phyloP scores from a whole-genome alignment of 2,329 filamentous ascomycete genomes.

The Talaromyces sp. region DNA sequence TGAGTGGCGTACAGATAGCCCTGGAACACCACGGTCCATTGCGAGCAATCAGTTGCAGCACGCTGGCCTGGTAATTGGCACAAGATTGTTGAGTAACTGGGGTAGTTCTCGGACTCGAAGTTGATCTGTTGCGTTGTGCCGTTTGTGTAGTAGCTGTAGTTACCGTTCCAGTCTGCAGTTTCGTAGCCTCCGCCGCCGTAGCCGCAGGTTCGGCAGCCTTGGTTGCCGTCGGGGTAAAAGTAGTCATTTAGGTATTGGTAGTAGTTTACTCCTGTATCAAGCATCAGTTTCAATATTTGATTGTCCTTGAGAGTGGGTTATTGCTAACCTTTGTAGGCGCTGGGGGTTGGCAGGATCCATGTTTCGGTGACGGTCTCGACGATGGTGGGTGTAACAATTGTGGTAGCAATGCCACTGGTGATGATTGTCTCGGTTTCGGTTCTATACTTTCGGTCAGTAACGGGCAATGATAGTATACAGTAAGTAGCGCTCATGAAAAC shows the following conservation, averaged over 20 bases:
- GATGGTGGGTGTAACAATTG: not conserved
- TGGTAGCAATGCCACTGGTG: slow-evolving; percentile 3
- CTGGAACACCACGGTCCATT: slow-evolving; percentile 15
- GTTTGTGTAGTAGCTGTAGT: slow-evolving; percentile 15
- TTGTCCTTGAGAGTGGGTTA: no score
- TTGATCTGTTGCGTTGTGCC: slow-evolving; percentile 14
- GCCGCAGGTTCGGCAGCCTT: slow-evolving; percentile 4
- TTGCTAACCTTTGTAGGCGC: slow-evolving; percentile 1
- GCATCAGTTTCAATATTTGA: no score
- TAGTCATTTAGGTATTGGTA: slow-evolving; percentile 15
- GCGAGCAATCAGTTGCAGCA: slow-evolving; percentile 5
- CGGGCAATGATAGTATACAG: not conserved
- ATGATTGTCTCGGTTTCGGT: slow-evolving; percentile 10
- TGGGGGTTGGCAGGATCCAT: slow-evolving; percentile 4
- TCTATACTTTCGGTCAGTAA: not conserved
- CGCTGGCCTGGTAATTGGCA: slow-evolving; percentile 6
- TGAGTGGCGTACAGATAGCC: slow-evolving; percentile 11
- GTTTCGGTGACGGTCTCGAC: slow-evolving; percentile 8
- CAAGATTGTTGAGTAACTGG: slow-evolving; percentile 2
- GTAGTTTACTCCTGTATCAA: slow-evolving; percentile 3
- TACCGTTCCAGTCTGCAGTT: slow-evolving; percentile 12
- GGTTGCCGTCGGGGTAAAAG: slow-evolving; percentile 10
- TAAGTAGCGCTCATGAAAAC: not conserved
- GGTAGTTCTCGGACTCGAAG: slow-evolving; percentile 14
- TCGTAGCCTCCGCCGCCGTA: slow-evolving; percentile 12